These are phyloP conservation scores for Komagataella populi DNA, from an alignment of 805 yeast genomes.

Conservation along the genomic window DNA sequence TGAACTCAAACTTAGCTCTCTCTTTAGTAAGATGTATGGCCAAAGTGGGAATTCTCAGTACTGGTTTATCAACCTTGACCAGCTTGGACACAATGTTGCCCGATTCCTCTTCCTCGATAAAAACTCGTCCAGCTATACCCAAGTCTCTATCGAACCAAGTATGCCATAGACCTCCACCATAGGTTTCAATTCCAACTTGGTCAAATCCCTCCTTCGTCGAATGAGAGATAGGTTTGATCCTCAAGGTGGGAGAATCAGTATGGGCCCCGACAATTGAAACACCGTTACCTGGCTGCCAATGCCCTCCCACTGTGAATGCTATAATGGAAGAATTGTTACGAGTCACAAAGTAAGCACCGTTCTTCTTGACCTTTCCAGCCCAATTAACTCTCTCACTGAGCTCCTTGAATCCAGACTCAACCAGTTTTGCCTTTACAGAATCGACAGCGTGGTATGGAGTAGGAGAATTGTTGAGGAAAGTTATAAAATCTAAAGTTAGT, in stretches of 20 bases:
- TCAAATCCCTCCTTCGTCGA: conserved; percentile 58
- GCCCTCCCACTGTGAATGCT: conserved; percentile 71
- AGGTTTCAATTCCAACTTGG: conserved; percentile 87
- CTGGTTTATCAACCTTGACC: conserved; percentile 70
- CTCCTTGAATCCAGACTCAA: conserved; percentile 56
- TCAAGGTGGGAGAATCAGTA: conserved; percentile 84
- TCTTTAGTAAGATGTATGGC: conserved; percentile 85
- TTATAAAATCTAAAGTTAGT: conserved; percentile 36
- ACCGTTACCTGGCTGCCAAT: conserved; percentile 68
- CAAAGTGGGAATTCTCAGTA: conserved; percentile 83
- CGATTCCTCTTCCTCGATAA: conserved; percentile 32
- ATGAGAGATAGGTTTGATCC: conserved; percentile 80
- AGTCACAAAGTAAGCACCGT: conserved; percentile 72
- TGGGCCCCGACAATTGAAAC: conserved; percentile 90
- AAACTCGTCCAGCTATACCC: conserved; percentile 84
- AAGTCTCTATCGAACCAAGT: conserved; percentile 96
- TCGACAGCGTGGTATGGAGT: conserved; percentile 91
- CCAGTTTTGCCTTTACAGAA: conserved; percentile 40
- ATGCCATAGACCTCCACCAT: conserved; percentile 95
- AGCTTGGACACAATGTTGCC: conserved; percentile 49
- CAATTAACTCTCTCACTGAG: conserved; percentile 61
- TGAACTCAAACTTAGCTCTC: conserved; percentile 70
- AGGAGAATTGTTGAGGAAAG: conserved; percentile 74
- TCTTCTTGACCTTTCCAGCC: conserved; percentile 38
- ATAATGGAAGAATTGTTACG: conserved; percentile 82